Evolutionary conservation across 1,284 basidiomycete genomes (phyloP).

Genomic region (Melampsora americana): DNA sequence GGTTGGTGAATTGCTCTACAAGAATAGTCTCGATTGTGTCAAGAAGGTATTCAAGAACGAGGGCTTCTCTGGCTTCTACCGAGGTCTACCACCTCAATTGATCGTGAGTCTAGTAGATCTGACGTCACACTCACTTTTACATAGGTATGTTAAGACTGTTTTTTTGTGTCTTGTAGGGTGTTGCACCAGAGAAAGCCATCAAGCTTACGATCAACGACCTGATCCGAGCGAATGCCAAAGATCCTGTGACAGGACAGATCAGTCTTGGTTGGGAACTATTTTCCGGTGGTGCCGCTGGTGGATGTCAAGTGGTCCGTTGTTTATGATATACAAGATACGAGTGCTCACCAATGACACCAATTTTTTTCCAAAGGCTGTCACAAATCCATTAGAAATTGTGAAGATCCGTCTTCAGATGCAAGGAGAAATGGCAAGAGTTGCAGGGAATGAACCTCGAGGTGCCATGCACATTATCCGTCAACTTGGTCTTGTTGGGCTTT

Average conservation of each 20-base stretch:
- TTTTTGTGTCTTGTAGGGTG: constrained; percentile 64
- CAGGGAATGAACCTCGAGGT: constrained; percentile 72
- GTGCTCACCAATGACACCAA: constrained; percentile 7
- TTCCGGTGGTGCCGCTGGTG: constrained; percentile 89
- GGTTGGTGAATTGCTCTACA: constrained; percentile 88
- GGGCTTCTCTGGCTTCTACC: constrained; percentile 86
- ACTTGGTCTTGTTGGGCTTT: constrained; percentile 85
- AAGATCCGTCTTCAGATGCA: constrained; percentile 97
- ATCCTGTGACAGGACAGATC: constrained; percentile 92
- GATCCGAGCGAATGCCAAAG: constrained; percentile 75
- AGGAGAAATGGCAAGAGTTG: constrained; percentile 80
- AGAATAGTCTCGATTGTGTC: constrained; percentile 90
- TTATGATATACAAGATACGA: constrained; percentile 1
- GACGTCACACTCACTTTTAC: not conserved
- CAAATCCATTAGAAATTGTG: constrained; percentile 80
- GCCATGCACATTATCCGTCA: constrained; percentile 89
- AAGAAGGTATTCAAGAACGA: constrained; percentile 92
- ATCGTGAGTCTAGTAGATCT: constrained; percentile 62
- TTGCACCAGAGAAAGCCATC: constrained; percentile 97
- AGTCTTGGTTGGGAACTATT: constrained; percentile 78
- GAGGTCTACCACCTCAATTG: constrained; percentile 89
- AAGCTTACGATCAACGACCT: constrained; percentile 92
- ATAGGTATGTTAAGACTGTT: not conserved
- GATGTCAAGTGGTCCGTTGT: constrained; percentile 85
- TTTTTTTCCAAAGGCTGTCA: constrained; percentile 68